Evolutionary conservation across 768 basidiomycete species (phyloP).

Genomic region (Rhodotorula babjevae): DNA sequence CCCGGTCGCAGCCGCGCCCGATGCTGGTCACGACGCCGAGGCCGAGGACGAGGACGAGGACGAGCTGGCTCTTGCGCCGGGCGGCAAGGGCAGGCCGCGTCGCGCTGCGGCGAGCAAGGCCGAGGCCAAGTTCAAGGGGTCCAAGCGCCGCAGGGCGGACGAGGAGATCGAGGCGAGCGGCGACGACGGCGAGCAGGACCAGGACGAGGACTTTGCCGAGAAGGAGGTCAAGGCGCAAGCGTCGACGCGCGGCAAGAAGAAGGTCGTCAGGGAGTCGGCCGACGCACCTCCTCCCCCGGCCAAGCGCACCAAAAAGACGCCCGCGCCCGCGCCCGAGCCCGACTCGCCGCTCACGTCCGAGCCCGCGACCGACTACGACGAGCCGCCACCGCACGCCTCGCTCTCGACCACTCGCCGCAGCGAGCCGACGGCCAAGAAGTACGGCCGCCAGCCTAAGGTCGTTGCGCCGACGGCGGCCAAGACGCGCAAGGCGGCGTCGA

Average conservation of each 20-base stretch:
- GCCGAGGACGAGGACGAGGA: background rate
- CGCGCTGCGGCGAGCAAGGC: background rate
- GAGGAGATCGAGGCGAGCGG: background rate
- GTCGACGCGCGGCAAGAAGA: background rate
- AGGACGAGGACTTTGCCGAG: too few species aligned
- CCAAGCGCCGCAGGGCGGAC: background rate
- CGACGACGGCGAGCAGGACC: background rate
- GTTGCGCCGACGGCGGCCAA: background rate
- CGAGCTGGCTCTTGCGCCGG: background rate
- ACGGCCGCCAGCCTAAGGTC: background rate
- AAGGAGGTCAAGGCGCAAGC: background rate
- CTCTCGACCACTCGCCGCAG: background rate
- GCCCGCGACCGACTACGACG: background rate
- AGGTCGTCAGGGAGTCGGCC: background rate
- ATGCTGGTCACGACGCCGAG: background rate
- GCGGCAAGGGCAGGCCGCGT: background rate
- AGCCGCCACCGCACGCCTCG: background rate
- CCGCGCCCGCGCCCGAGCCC: background rate
- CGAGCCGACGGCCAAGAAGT: background rate
- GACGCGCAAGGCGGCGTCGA: background rate
- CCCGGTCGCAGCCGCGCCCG: too few species aligned
- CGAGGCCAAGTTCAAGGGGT: background rate
- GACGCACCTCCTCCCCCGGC: background rate
- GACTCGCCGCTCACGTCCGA: background rate
- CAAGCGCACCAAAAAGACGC: constrained; percentile 1